phyloP scores from a whole-genome alignment of 2,329 filamentous ascomycete genomes.

The Pestalotiopsis sp. region DNA sequence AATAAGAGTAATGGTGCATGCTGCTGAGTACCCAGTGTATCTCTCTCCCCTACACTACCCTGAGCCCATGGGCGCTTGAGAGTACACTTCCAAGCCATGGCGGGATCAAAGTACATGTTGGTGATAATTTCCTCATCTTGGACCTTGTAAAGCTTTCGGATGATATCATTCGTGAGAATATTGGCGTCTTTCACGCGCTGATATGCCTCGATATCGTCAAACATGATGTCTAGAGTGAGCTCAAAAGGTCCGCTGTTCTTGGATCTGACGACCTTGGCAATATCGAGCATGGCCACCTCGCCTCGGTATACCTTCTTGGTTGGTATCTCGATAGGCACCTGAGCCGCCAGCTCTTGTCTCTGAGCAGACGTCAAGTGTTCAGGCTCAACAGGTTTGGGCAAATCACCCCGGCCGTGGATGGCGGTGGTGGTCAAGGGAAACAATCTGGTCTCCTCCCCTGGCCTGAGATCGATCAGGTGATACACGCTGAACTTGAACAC shows the following conservation, averaged over 20 bases:
- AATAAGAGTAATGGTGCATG: slow-evolving; percentile 34
- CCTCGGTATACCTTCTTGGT: not conserved
- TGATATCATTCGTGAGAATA: slow-evolving; percentile 24
- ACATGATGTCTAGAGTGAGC: slow-evolving; percentile 23
- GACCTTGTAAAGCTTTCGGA: slow-evolving; percentile 27
- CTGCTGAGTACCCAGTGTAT: slow-evolving; percentile 35
- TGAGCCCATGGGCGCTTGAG: slow-evolving; percentile 33
- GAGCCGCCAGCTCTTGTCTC: slow-evolving; percentile 6
- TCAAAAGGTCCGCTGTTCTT: not conserved
- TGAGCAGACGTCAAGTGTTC: slow-evolving; percentile 6
- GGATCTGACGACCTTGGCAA: slow-evolving; percentile 32
- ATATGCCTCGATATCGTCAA: slow-evolving; percentile 28
- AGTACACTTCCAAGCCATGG: slow-evolving; percentile 37
- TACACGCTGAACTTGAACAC: slow-evolving; percentile 32
- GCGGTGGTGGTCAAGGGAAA: slow-evolving; percentile 5
- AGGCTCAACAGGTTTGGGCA: not conserved
- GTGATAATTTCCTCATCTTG: slow-evolving; percentile 27
- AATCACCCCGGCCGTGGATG: not conserved
- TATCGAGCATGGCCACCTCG: slow-evolving; percentile 18
- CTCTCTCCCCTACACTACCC: slow-evolving; percentile 36
- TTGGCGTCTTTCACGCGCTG: slow-evolving; percentile 28
- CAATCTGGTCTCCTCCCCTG: slow-evolving; percentile 9
- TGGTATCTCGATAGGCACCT: not conserved
- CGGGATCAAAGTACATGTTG: slow-evolving; percentile 36
- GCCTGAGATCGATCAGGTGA: slow-evolving; percentile 33